phyloP scores from a whole-genome alignment of 768 basidiomycete genomes.

The Lactifluus volemus region DNA sequence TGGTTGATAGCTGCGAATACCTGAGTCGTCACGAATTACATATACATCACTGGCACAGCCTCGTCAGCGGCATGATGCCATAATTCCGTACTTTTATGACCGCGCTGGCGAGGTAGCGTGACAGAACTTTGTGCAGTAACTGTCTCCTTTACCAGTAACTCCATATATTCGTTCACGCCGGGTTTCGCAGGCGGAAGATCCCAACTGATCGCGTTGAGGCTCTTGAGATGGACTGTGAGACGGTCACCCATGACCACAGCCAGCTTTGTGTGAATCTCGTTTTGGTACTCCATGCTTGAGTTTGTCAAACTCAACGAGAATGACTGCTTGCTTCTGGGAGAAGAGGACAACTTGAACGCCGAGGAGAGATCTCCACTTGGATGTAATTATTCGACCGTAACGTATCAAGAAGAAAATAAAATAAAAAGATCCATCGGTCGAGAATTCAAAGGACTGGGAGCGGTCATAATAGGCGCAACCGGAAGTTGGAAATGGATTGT shows the following conservation, averaged over 20 bases:
- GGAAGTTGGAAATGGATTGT: too few relatives aligned
- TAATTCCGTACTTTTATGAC: constrained; percentile 20
- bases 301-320: constrained; percentile 97
- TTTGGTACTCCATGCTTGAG: constrained; percentile 99
- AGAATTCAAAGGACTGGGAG: constrained; percentile 35
- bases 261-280: constrained; percentile 96
- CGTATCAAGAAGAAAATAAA: too few relatives aligned
- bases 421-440: constrained; percentile 25
- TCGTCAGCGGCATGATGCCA: background rate
- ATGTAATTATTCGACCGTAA: too few relatives aligned
- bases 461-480: background rate
- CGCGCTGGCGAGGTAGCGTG: too few relatives aligned
- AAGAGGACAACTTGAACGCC: too few relatives aligned
- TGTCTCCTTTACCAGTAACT: constrained; percentile 72
- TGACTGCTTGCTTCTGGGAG: constrained; percentile 77
- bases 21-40: constrained; percentile 86
- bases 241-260: constrained; percentile 98
- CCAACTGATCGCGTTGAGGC: constrained; percentile 79
- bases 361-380: too few relatives aligned
- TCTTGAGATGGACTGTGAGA: constrained; percentile 73
- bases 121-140: too few relatives aligned
- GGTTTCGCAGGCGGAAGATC: constrained; percentile 47
- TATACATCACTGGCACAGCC: background rate
- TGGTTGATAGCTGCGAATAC: constrained; percentile 92
- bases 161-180: constrained; percentile 78